phyloP scores from a whole-genome alignment of 805 yeast genomes.

The Pichia phayaonensis region DNA sequence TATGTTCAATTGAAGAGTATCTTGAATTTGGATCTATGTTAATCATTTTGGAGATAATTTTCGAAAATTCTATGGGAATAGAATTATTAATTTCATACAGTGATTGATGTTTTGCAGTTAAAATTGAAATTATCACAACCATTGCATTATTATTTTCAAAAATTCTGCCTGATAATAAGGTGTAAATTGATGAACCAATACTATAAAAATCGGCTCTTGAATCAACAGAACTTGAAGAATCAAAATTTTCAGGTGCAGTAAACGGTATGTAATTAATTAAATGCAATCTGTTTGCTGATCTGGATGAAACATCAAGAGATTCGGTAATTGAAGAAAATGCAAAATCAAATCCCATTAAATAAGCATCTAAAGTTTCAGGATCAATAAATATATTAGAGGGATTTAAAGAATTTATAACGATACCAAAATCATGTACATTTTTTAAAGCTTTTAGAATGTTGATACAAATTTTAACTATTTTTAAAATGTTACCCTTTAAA shows the following conservation, averaged over 20 bases:
- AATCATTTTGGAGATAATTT: slow-evolving; percentile 35
- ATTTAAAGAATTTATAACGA: slow-evolving; percentile 42
- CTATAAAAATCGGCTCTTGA: slow-evolving; percentile 42
- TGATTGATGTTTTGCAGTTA: slow-evolving; percentile 34
- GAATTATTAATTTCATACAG: slow-evolving; percentile 29
- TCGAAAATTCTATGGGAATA: slow-evolving; percentile 29
- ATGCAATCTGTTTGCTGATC: slow-evolving; percentile 33
- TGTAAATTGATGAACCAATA: slow-evolving; percentile 43
- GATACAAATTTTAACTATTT: slow-evolving; percentile 19
- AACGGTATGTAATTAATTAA: slow-evolving; percentile 37
- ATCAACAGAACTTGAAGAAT: slow-evolving; percentile 34
- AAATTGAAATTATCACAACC: slow-evolving; percentile 33
- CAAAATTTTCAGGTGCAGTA: slow-evolving; percentile 44
- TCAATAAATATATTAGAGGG: slow-evolving; percentile 32
- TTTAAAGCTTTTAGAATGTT: slow-evolving; percentile 20
- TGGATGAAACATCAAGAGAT: slow-evolving; percentile 33
- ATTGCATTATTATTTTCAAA: slow-evolving; percentile 35
- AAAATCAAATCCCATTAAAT: slow-evolving; percentile 42
- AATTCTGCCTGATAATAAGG: slow-evolving; percentile 36
- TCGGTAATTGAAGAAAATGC: slow-evolving; percentile 35
- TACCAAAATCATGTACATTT: slow-evolving; percentile 32
- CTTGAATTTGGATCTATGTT: slow-evolving; percentile 35
- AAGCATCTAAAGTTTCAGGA: slow-evolving; percentile 27
- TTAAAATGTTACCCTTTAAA: slow-evolving; percentile 14
- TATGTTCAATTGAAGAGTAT: slow-evolving; percentile 28